A percentile compares a stretch with the other conserved stretches of the same genome.
These are phyloP conservation scores for Fusarium annulatum DNA, from an alignment of 2,329 filamentous ascomycete genomes.

Conservation along the genomic window DNA sequence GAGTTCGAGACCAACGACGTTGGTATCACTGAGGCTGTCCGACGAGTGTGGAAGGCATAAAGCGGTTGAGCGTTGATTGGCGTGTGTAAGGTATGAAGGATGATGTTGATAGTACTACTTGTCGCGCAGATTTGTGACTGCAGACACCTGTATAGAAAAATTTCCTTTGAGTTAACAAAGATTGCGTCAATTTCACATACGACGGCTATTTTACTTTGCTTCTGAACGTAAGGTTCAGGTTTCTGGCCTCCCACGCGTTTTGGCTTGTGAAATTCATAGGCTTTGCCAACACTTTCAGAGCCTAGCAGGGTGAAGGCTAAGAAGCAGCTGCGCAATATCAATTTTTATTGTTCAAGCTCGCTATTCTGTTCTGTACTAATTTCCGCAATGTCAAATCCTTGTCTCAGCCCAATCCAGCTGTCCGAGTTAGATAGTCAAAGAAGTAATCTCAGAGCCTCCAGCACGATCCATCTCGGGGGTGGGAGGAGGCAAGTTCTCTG, in stretches of 20 bases:
- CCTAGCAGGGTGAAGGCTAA: background rate
- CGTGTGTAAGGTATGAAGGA: conserved; percentile 17
- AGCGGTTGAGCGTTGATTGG: background rate
- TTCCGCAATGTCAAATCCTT: background rate
- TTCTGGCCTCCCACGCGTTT: background rate
- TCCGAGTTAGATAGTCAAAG: conserved; percentile 49
- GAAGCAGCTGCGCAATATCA: background rate
- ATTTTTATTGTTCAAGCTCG: background rate
- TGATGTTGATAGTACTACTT: conserved; percentile 31
- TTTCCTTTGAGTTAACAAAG: conserved; percentile 37
- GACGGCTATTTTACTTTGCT: background rate
- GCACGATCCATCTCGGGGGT: conserved; percentile 62
- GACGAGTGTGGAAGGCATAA: conserved; percentile 87
- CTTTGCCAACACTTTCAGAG: background rate
- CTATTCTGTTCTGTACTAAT: background rate
- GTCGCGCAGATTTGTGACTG: conserved; percentile 40
- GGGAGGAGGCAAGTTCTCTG: conserved; percentile 64
- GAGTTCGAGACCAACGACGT: conserved; percentile 99
- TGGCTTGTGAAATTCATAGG: background rate
- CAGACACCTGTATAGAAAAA: conserved; percentile 46
- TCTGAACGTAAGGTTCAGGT: accelerated
- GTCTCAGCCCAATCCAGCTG: background rate
- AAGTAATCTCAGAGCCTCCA: conserved; percentile 56
- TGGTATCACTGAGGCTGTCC: conserved; percentile 88
- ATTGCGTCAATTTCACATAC: conserved; percentile 26